Evolutionary conservation across 164 flowering plant species (phyloP).

Genomic region (Malania oleifera): DNA sequence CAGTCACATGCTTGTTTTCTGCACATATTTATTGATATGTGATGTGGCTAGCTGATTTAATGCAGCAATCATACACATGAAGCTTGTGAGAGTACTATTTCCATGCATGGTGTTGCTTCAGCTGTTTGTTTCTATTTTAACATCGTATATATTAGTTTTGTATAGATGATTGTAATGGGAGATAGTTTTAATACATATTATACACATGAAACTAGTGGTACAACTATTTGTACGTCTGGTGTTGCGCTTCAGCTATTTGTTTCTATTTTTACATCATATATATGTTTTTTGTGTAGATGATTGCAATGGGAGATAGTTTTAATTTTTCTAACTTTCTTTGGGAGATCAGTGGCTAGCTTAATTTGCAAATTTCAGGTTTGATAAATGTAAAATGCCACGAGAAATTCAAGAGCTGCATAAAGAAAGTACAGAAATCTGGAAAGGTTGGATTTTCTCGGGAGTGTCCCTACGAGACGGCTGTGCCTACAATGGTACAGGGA

Average conservation of each 20-base stretch:
- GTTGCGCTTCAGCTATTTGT: no score
- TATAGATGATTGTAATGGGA: slow-evolving; percentile 1
- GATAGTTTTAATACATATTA: no score
- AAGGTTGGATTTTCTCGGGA: slow-evolving; percentile 73
- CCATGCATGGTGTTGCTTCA: neutral
- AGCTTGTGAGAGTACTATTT: neutral
- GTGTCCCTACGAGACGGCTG: slow-evolving; percentile 71
- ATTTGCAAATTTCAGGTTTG: slow-evolving; percentile 49
- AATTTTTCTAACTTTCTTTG: no score
- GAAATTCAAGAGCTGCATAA: slow-evolving; percentile 88
- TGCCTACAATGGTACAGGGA: slow-evolving; percentile 86
- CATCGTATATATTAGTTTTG: slow-evolving; percentile 8
- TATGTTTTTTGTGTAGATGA: slow-evolving; percentile 21
- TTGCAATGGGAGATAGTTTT: neutral
- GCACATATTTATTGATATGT: neutral
- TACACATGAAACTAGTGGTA: no score
- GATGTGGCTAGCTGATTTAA: neutral
- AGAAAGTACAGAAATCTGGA: slow-evolving; percentile 70
- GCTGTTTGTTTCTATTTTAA: neutral
- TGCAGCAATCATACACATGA: neutral
- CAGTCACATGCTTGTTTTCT: neutral
- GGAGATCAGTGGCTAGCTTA: neutral
- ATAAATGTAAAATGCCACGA: slow-evolving; percentile 74
- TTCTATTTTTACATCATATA: neutral
- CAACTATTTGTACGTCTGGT: no score